phyloP scores from a whole-genome alignment of 108 stramenopile genomes.

The Phaeodactylum tricornutum region DNA sequence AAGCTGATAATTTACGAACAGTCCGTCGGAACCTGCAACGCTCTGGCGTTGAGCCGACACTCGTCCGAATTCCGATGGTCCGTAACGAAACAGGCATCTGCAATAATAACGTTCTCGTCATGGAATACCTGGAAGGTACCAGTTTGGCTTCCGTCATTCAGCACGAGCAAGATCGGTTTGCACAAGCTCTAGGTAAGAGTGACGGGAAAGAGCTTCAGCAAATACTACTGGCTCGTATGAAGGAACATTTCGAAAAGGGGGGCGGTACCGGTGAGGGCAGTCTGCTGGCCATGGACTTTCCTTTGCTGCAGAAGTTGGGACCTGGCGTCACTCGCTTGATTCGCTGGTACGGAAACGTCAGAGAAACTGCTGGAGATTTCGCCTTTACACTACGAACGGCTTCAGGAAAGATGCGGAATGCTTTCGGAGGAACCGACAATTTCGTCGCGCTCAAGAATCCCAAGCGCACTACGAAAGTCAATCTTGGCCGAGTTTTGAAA shows the following conservation, averaged over 20 bases:
- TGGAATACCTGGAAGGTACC: constrained; percentile 53
- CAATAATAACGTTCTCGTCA: constrained; percentile 51
- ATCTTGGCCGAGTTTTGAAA: constrained; percentile 23
- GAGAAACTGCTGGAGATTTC: constrained; percentile 40
- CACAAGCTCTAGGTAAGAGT: constrained; percentile 31
- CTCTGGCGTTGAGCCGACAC: constrained; percentile 16
- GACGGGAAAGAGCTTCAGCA: constrained; percentile 12
- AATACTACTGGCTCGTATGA: constrained; percentile 1
- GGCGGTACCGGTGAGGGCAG: constrained; percentile 12
- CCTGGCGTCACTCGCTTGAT: constrained; percentile 37
- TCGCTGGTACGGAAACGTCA: constrained; percentile 26
- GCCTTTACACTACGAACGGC: constrained; percentile 22
- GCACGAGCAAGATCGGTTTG: constrained; percentile 29
- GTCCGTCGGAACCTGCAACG: constrained; percentile 51
- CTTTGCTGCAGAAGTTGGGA: constrained; percentile 33
- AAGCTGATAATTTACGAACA: constrained; percentile 28
- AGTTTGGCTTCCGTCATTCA: constrained; percentile 45
- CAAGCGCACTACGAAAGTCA: constrained; percentile 8
- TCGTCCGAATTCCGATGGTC: constrained; percentile 42
- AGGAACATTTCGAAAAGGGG: neutral
- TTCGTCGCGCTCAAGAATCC: no score
- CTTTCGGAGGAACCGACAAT: no score
- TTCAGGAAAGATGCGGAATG: no score
- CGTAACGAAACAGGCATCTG: constrained; percentile 32
- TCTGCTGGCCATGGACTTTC: constrained; percentile 29